Base-by-base conservation (phyloP, 345 rosid species). In the Hypericum androsaemum region DNA sequence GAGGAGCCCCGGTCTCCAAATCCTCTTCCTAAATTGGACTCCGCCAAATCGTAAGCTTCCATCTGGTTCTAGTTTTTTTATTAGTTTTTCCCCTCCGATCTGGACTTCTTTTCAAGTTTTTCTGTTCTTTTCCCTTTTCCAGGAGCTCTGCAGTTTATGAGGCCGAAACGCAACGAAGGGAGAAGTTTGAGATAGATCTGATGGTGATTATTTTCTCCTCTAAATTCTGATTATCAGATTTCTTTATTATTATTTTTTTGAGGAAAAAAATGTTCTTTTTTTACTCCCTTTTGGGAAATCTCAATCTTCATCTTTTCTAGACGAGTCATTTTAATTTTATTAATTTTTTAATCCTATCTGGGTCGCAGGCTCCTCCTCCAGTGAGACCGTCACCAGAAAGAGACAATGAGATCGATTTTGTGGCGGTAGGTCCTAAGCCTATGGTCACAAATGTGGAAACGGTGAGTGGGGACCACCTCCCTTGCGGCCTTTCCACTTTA, bases 181-280 rank as follows among this genome's bases (percentile, higher is more conserved):
- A 58, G 60, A 79, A 69, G 65, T 65, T 68, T 61, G 53, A 72
- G 60, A 66, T 74, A 22, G 77, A 82, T 73, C 69, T 77, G 62
- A 82, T 73, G 89, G 89, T 82, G 77, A 82, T 79, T 61, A 47
- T 64, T 59, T 49, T 35, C 38, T 56, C 67, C 22, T 52, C 6
- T 37, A 50, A 41, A 42, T 64, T 56, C 14, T 12, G 37, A 39
- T 67, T 43, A 22, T 22, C 32, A 38, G 65, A 55, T 68, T 67
- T 53, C 63, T 22, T 22, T 22, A 22, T 22, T 22, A 22, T 4
- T n/a, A n/a, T 22, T 22, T 4, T 22, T 22, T 22, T 22, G 1
- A 4, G 32, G 32, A 22, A 22, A 22, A 22, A 22, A 22, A 22
- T 22, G 4, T 22, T 22, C 32, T 22, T 22, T 22, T 22, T 22